Evolutionary conservation across 2,329 filamentous ascomycete species (phyloP), one percentile per base, ranked within the genome.

Genomic region (Leptographium flavum): DNA sequence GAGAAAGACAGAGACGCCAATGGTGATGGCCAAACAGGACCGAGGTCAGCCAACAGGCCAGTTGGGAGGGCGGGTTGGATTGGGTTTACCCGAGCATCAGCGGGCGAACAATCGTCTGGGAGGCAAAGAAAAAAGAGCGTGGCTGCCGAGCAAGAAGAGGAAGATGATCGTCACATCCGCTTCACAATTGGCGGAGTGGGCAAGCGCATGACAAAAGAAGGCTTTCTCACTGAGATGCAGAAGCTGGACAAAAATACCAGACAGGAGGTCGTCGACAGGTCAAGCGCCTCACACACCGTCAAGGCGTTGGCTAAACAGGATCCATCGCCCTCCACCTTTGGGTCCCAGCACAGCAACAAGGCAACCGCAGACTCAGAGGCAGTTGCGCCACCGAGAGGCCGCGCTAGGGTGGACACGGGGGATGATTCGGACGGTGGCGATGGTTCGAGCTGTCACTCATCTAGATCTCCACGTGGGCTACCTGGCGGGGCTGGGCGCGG

Each of bases 151-250:
- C 56, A 65, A 4, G 64, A 71, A n/a, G 71, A 72, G 2, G 70
- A 74, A 3, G 83, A 88, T 47, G 83, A 88, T 52, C 71, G 74
- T 14, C 70, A 77, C 45, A 79, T 90, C 45, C 75, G 84, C 14
- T 90, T 88, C 61, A 87, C 80, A 1, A 83, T 90, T 50, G 76
- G 73, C 38, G 77, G 79, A 30, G 74, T 79, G n/a, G 82, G 82
- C 6, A 70, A 72, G 49, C 76, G 84, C 40, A 81, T 92, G 75
- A 87, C 74, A 50, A 88, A 88, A 62, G 76, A 81, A 5, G 83
- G 87, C 56, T 90, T 92, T 57, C 77, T 92, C 49, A 68, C 72
- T 39, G 78, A 86, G 57, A 79, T 92, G 56, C 76, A 79, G 51
- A 74, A 78, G 51, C 69, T 90, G 48, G 83, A 90, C 57, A 73